These are phyloP conservation scores for Acer yangbiense DNA, from an alignment of 345 rosid genomes.

Conservation along the genomic window DNA sequence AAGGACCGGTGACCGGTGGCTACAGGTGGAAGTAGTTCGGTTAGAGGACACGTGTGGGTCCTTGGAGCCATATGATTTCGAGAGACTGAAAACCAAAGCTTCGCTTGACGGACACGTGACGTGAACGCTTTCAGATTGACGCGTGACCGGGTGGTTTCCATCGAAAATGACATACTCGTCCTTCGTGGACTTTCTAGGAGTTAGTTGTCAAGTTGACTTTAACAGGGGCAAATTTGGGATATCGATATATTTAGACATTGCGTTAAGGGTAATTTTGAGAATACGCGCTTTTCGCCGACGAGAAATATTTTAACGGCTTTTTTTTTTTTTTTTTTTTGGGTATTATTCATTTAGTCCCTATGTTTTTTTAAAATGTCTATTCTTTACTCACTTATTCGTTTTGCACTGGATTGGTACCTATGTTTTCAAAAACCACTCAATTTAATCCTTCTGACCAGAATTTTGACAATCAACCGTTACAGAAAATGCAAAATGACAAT, in stretches of 20 bases:
- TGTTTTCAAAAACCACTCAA: no score
- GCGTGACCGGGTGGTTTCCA: constrained; percentile 28
- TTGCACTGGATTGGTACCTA: no score
- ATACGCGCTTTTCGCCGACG: background rate
- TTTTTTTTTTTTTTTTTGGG: no score
- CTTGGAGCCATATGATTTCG: constrained; percentile 19
- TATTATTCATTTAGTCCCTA: no score
- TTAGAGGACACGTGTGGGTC: constrained; percentile 44
- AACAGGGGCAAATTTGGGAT: background rate
- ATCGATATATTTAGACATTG: background rate
- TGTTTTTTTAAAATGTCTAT: no score
- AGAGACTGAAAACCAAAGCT: background rate
- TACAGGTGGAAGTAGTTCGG: constrained; percentile 2
- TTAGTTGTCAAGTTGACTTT: constrained; percentile 28
- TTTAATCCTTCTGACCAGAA: no score
- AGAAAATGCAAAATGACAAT: no score
- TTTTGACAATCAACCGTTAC: no score
- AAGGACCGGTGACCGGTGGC: constrained; percentile 42
- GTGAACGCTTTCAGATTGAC: constrained; percentile 16
- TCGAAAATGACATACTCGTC: constrained; percentile 22
- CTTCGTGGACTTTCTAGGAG: constrained; percentile 18
- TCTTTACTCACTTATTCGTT: no score
- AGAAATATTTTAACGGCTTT: background rate
- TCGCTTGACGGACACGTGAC: constrained; percentile 39
- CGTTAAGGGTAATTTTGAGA: constrained; percentile 25